phyloP scores from a whole-genome alignment of 257 asterid genomes.

The Hygrophila difformis region DNA sequence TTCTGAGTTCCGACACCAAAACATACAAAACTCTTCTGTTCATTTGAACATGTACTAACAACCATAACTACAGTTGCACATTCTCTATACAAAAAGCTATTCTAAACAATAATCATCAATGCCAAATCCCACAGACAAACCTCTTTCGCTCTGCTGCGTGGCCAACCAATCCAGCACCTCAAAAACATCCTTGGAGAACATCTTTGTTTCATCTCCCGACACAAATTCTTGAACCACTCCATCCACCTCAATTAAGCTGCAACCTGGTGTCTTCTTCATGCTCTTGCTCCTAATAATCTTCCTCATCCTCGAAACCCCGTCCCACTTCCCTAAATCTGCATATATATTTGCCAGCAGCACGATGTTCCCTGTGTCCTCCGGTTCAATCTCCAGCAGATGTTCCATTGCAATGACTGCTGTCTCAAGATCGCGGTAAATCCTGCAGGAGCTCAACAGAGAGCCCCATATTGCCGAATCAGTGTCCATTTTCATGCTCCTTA shows the following conservation, averaged over 20 bases:
- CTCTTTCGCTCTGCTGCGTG: conserved; percentile 33
- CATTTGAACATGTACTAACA: too few species aligned
- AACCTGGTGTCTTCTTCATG: conserved; percentile 55
- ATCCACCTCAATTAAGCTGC: conserved; percentile 58
- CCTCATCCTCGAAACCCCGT: conserved; percentile 60
- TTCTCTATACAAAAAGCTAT: too few species aligned
- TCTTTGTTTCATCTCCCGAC: conserved; percentile 53
- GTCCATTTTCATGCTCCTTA: conserved; percentile 47
- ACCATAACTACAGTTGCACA: too few species aligned
- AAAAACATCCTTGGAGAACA: conserved; percentile 34
- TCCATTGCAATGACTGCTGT: conserved; percentile 55
- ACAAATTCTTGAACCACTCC: conserved; percentile 50
- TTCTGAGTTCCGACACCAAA: too few species aligned
- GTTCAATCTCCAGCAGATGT: conserved; percentile 49
- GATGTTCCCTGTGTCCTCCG: conserved; percentile 59
- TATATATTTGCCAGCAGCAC: conserved; percentile 60
- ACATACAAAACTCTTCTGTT: too few species aligned
- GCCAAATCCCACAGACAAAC: too few species aligned
- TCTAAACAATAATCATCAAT: too few species aligned
- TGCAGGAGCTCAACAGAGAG: conserved; percentile 62
- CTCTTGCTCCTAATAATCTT: conserved; percentile 47
- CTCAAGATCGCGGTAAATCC: conserved; percentile 52
- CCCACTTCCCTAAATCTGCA: conserved; percentile 77
- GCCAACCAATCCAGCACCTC: conserved; percentile 28
- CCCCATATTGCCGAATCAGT: conserved; percentile 83